Conservation (phyloP, 225 moss, liverwort and hornwort species). For the Straminergon stramineum region DNA sequence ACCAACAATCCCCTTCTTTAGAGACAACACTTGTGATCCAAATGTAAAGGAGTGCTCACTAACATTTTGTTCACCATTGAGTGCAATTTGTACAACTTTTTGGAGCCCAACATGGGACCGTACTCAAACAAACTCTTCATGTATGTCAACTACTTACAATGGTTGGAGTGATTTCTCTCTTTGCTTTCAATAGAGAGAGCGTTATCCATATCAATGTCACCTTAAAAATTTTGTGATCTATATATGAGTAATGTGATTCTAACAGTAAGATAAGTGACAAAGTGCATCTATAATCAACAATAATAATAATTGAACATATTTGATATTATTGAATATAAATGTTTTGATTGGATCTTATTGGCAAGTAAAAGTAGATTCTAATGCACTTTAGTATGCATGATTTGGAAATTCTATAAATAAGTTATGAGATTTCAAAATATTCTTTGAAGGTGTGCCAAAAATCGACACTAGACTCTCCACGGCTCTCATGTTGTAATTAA, state of each 20-base stretch:
- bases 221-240: background rate
- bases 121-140: background rate
- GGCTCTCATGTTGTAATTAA: no score
- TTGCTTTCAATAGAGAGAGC: accelerated
- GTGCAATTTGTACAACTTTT: no score
- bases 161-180: background rate
- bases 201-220: background rate
- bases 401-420: background rate
- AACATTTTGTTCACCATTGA: no score
- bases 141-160: background rate
- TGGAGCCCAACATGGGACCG: accelerated
- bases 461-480: background rate
- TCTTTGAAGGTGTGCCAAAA: background rate
- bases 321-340: background rate
- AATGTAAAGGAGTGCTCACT: no score
- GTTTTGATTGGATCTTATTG: background rate
- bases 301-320: no score
- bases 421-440: background rate
- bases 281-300: background rate
- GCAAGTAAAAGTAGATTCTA: background rate
- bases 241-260: background rate
- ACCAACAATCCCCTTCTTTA: background rate
- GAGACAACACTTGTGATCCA: no score
- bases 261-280: background rate
- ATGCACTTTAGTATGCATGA: background rate